Evolutionary conservation across 192 early-diverging fungal species (phyloP), one percentile per base, ranked within the genome.

Genomic region (Gaertneriomyces sp.): DNA sequence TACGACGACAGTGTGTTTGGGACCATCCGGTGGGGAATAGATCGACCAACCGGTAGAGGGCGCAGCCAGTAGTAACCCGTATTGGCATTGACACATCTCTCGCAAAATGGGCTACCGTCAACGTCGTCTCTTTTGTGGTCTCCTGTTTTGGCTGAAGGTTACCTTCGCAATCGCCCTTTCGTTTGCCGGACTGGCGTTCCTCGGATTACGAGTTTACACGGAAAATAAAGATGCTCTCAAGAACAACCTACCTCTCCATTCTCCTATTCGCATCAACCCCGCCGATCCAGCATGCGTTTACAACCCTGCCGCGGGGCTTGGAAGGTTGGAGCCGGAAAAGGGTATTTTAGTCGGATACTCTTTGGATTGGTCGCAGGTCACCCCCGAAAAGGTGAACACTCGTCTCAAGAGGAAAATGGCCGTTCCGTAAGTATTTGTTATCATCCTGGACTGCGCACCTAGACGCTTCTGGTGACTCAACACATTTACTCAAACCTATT

Each of bases 111-210:
- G 61, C 40, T 58, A 63, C 61, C 44, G 50, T 19, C 56, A 60
- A 45, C 69, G 70, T 38, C 57, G 63, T 14, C 10, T 33, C n/a
- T 53, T 63, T 52, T 72, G 70, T 60, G 59, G 40, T 8, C 20
- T 67, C 12, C 60, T 72, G 43, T 72, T 72, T 45, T 66, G 63
- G 64, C 14, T 61, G 47, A 72, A 72, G 56, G 46, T 59, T 20
- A 61, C 60, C 6, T 19, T 72, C 16, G 63, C 70, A 10, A 25
- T 72, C 43, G 47, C 58, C 8, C 19, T 72, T 42, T 47, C 70
- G 11, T 55, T 60, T n/a, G 70, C 53, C 0, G 50, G 41, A 3
- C 47, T 72, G 58, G 70, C 57, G 12, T n/a, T 52, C 54, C 42
- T 72, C 42, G 66, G 64, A 11, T 39, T 51, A 12, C 63, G 63